Base-by-base conservation (phyloP, 345 rosid species). In the Heritiera littoralis region DNA sequence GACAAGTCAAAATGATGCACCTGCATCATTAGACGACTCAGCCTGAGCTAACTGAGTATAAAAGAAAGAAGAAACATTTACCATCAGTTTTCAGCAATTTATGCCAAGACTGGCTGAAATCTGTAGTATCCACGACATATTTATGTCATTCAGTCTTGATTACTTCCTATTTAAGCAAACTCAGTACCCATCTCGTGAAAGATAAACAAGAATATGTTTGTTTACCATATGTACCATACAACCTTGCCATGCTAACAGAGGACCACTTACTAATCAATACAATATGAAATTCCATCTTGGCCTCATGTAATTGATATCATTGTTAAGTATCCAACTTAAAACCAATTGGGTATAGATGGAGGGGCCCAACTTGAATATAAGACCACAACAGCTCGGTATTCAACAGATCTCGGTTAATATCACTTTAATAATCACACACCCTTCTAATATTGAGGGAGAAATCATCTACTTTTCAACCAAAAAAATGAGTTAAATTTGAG, bases 1-100 rank as follows among this genome's bases (percentile, higher is more conserved):
- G 55, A 69, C 73, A 64, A 28, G 41, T 32, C 18, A 32, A 32
- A 64, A 69, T 45, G 71, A 66, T 66, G 71, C 67, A 63, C 67
- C 67, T 32, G 43, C 43, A 63, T 63, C 67, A 63, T 32, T 63
- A 32, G 43, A 63, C 43, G 0, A 0, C 43, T 23, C 65, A 15
- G 20, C n/a, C 45, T 2, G 46, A 17, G 51, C 14, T 17, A 66
- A 41, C 3, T 3, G 4, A 66, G 20, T 6, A 48, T 4, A 66
- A 40, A 35, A 40, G 48, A 4, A 40, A 41, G 2, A 0, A 15
- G 71, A 66, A 41, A 66, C 41, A 66, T 40, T 40, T 41, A 41
- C 23, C 9, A n/a, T 41, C 72, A 43, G 23, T 18, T 38, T 43
- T 41, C 11, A 38, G 48, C 70, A 40, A 40, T 66, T 14, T 0